phyloP scores from a whole-genome alignment of 768 basidiomycete genomes.

The Suillus hirtellus region DNA sequence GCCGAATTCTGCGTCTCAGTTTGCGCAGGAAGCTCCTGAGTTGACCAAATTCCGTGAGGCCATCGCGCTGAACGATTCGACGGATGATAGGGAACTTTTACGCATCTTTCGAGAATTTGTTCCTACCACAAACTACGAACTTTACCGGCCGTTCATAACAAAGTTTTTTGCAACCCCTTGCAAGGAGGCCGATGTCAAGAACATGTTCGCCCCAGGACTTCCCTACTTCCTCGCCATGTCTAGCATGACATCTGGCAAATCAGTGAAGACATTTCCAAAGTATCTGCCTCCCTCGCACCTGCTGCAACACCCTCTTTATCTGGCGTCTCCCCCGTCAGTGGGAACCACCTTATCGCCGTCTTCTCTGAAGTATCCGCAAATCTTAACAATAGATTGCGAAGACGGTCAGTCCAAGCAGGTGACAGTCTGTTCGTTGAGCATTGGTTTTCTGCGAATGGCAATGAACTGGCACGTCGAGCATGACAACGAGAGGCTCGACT shows the following conservation, averaged over 20 bases:
- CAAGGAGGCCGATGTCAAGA: slow-evolving; percentile 19
- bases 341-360: neutral
- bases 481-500: neutral
- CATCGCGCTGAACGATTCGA: slow-evolving; percentile 4
- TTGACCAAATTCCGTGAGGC: slow-evolving; percentile 16
- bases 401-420: neutral
- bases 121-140: slow-evolving; percentile 19
- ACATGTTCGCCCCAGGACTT: slow-evolving; percentile 24
- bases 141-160: slow-evolving; percentile 17
- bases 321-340: neutral
- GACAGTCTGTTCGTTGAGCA: neutral
- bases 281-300: slow-evolving; percentile 10
- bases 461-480: neutral
- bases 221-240: slow-evolving; percentile 15
- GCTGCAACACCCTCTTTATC: neutral
- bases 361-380: neutral
- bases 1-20: slow-evolving; percentile 1
- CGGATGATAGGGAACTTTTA: slow-evolving; percentile 13
- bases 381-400: neutral
- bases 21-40: neutral
- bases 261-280: slow-evolving; percentile 13
- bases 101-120: slow-evolving; percentile 12
- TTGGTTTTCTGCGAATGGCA: neutral
- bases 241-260: slow-evolving; percentile 20
- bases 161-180: slow-evolving; percentile 20